Conservation (phyloP, 192 early-diverging fungal genomes). For the Mortierella hygrophila region DNA sequence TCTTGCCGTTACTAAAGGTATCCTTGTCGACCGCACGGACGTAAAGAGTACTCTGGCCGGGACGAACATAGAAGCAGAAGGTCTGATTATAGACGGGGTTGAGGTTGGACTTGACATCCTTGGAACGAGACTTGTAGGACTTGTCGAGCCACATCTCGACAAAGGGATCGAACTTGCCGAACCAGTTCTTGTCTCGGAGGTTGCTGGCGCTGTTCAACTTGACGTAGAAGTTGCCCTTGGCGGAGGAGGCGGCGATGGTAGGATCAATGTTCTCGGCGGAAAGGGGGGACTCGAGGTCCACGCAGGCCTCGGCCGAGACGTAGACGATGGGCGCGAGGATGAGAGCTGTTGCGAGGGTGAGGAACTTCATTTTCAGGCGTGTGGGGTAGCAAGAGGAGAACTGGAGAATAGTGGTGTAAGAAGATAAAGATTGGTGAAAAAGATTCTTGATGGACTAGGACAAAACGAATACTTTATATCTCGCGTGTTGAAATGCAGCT, state of each 20-base stretch:
- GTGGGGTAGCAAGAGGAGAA: background rate
- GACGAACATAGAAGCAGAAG: constrained; percentile 38
- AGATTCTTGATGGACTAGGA: too few relatives aligned
- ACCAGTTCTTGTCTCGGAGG: constrained; percentile 17
- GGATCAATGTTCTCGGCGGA: background rate
- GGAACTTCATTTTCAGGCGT: constrained; percentile 6
- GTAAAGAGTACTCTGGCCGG: constrained; percentile 49
- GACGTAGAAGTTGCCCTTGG: constrained; percentile 36
- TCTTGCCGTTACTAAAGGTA: constrained; percentile 46
- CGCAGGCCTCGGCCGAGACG: background rate
- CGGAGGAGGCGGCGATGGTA: background rate
- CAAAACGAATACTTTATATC: too few relatives aligned
- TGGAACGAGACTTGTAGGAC: constrained; percentile 33
- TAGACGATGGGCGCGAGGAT: background rate
- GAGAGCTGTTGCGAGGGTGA: constrained; percentile 1
- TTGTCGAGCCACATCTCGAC: constrained; percentile 52
- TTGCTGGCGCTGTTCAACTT: constrained; percentile 33
- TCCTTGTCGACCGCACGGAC: constrained; percentile 54
- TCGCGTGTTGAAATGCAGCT: too few relatives aligned
- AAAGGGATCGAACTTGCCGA: constrained; percentile 33
- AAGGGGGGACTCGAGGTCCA: background rate
- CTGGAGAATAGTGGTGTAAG: too few relatives aligned
- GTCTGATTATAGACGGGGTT: constrained; percentile 38
- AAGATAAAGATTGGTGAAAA: background rate
- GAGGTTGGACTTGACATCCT: constrained; percentile 22